Evolutionary conservation across 2,329 filamentous ascomycete genomes (phyloP), one percentile per base, ranked within the genome.

Genomic region (Colletotrichum sp.): DNA sequence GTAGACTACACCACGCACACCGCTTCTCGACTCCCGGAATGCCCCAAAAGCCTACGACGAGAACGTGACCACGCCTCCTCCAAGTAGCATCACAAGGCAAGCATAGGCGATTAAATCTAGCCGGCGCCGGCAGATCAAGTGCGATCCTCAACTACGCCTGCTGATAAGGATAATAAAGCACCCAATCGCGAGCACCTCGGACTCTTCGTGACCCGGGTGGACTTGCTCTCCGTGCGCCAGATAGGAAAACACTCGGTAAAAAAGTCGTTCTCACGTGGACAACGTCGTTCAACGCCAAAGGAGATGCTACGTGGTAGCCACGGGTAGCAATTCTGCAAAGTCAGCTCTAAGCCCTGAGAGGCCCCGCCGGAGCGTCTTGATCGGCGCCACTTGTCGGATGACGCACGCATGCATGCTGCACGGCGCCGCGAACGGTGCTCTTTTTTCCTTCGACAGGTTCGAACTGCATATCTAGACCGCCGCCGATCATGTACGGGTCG

Each of bases 391-490:
- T 30, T 62, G 36, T 63, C 55, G 7, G 63, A 64, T 75, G 62
- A 75, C 30, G 55, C 69, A 72, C 55, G 13, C 18, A 13, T 68
- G 73, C 39, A 72, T 68, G 30, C 65, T 72, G 69, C 69, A 76
- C 15, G 57, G 32, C 63, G 69, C 69, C 63, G 73, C 4, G 69
- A 72, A 72, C 32, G 63, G 63, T 28, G 7, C 30, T 13, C 24
- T 62, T 12, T 21, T 62, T 62, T 34, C 28, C 26, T 62, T 30
- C 44, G 69, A 36, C 24, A 9, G 24, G 59, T 62, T 39, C 57
- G 16, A 36, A 44, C 39, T 59, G 57, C 18, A 32, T 32, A 12
- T 21, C 26, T 18, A 32, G 30, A n/a, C 26, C 26, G 16, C 16
- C 4, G 21, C 16, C 15, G 26, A 60, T 60, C 26, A 60, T n/a